These are phyloP conservation scores for Eucommia ulmoides DNA, from an alignment of 257 asterid genomes.

Conservation along the genomic window DNA sequence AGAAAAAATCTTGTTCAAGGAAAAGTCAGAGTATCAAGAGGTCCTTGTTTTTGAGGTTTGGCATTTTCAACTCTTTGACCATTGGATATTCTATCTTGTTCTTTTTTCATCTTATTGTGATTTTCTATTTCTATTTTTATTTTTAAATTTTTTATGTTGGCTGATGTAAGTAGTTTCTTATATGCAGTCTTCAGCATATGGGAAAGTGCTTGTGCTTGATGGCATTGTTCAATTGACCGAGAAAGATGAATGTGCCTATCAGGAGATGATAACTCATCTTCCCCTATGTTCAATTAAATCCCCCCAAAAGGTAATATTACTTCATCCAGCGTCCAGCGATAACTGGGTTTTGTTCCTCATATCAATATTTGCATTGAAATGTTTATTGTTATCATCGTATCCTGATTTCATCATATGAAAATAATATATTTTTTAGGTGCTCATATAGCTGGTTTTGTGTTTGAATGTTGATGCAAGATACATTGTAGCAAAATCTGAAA, in stretches of 20 bases:
- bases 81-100: too few species aligned
- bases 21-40: conserved; percentile 77
- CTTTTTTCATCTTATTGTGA: neutral
- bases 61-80: conserved; percentile 14
- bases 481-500: too few species aligned
- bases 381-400: too few species aligned
- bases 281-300: conserved; percentile 90
- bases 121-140: neutral
- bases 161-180: conserved; percentile 1
- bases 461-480: too few species aligned
- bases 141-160: neutral
- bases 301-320: conserved; percentile 57
- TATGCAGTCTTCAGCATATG: conserved; percentile 66
- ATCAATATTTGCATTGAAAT: too few species aligned
- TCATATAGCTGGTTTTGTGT: too few species aligned
- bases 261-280: conserved; percentile 95
- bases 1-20: conserved; percentile 64
- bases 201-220: conserved; percentile 89
- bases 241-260: conserved; percentile 97
- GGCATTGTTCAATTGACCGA: conserved; percentile 98
- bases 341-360: too few species aligned
- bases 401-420: too few species aligned
- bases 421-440: too few species aligned
- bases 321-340: neutral
- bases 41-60: conserved; percentile 89